Evolutionary conservation across 2,329 filamentous ascomycete species (phyloP).

Genomic region (Aplosporella prunicola): DNA sequence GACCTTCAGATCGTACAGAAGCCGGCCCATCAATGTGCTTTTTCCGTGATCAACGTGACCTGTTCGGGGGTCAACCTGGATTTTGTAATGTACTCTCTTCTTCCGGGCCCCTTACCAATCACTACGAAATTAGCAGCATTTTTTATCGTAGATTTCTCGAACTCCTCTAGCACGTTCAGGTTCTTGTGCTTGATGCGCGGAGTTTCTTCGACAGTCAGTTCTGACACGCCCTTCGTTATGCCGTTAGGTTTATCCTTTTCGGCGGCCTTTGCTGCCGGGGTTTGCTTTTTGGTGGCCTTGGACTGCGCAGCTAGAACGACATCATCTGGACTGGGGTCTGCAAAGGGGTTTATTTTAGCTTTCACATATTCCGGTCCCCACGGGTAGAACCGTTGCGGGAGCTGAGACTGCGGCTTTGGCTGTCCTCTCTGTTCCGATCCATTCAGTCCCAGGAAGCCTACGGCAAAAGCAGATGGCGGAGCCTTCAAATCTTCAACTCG

Average conservation of each 20-base stretch:
- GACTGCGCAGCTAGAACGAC: constrained; percentile 73
- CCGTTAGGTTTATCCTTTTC: constrained; percentile 24
- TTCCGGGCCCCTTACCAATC: constrained; percentile 58
- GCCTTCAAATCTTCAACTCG: constrained; percentile 33
- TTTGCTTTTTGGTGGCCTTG: constrained; percentile 30
- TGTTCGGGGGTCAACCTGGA: constrained; percentile 24
- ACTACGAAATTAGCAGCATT: constrained; percentile 84
- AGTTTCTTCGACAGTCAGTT: constrained; percentile 41
- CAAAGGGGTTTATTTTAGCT: constrained; percentile 56
- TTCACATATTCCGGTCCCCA: constrained; percentile 23
- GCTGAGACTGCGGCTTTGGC: constrained; percentile 11
- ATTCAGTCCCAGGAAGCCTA: constrained; percentile 40
- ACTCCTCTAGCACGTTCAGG: constrained; percentile 74
- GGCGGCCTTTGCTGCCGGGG: constrained; percentile 15
- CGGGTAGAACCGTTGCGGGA: constrained; percentile 33
- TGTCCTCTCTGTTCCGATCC: constrained; percentile 18
- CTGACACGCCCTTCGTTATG: constrained; percentile 39
- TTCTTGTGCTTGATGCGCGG: constrained; percentile 60
- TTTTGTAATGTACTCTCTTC: background rate
- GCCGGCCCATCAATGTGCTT: constrained; percentile 92
- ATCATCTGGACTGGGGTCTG: constrained; percentile 85
- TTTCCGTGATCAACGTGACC: constrained; percentile 97
- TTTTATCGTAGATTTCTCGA: constrained; percentile 64
- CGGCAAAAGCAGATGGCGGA: constrained; percentile 43
- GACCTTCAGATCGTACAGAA: constrained; percentile 79